These are phyloP conservation scores for Russula abietina DNA, from an alignment of 768 basidiomycete genomes.

Conservation along the genomic window DNA sequence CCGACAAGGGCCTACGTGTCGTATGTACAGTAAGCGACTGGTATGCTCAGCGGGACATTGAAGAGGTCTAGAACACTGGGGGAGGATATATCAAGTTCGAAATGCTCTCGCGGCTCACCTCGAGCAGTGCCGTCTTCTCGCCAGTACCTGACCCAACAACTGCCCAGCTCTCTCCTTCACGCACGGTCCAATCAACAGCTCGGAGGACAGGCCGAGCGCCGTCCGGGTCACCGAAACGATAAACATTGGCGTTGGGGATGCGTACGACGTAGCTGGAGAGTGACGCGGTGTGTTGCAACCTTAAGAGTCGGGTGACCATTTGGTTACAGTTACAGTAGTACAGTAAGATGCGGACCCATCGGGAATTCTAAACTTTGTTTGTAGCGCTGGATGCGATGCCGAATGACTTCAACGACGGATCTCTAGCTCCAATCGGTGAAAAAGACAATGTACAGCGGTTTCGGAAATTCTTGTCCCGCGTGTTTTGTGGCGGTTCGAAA, in stretches of 20 bases:
- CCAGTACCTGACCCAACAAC: conserved; percentile 61
- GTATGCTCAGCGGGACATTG: not conserved
- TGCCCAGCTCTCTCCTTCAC: conserved; percentile 67
- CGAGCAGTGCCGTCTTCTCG: conserved; percentile 56
- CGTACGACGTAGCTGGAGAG: not conserved
- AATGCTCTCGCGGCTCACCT: conserved; percentile 41
- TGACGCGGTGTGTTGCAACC: not conserved
- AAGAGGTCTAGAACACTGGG: not conserved
- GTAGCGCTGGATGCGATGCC: not conserved
- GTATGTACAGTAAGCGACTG: not conserved
- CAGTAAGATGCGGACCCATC: not conserved
- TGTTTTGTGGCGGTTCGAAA: no score
- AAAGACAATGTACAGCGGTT: not conserved
- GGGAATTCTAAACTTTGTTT: not conserved
- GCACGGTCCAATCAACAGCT: conserved; percentile 52
- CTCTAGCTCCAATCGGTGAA: not conserved
- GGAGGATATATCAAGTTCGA: not conserved
- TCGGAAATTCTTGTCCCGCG: no score
- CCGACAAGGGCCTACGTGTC: conserved; percentile 55
- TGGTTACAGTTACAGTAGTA: no score
- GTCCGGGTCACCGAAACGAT: conserved; percentile 54
- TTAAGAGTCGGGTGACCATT: not conserved
- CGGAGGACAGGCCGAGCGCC: conserved; percentile 43
- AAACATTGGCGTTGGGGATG: conserved; percentile 47
- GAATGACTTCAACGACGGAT: not conserved